These are phyloP conservation scores for Penicillium argentinense DNA, from an alignment of 495 filamentous ascomycete genomes.

Conservation along the genomic window DNA sequence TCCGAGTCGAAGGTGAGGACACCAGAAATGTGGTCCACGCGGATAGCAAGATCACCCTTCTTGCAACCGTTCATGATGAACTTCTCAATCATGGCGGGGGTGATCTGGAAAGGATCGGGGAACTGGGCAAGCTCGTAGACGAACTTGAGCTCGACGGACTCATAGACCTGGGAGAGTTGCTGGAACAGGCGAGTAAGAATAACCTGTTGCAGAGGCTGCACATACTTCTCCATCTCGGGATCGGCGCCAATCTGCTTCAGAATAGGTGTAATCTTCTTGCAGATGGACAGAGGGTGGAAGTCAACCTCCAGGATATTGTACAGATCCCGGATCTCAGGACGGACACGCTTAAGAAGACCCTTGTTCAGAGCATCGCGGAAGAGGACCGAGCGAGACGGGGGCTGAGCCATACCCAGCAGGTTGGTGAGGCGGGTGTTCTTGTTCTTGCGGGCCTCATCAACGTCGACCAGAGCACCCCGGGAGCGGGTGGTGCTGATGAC, in stretches of 20 bases:
- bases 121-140: slow-evolving; percentile 94
- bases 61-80: slow-evolving; percentile 99
- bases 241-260: slow-evolving; percentile 91
- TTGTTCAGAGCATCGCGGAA: slow-evolving; percentile 97
- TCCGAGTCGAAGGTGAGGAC: slow-evolving; percentile 97
- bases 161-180: slow-evolving; percentile 98
- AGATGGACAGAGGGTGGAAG: slow-evolving; percentile 98
- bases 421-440: slow-evolving; percentile 98
- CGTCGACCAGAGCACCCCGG: slow-evolving; percentile 90
- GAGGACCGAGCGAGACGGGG: slow-evolving; percentile 83
- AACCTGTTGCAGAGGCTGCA: slow-evolving; percentile 92
- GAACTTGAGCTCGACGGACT: slow-evolving; percentile 92
- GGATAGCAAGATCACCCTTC: slow-evolving; percentile 96
- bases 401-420: slow-evolving; percentile 85
- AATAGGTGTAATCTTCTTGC: slow-evolving; percentile 98
- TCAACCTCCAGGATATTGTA: slow-evolving; percentile 99
- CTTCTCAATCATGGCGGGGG: slow-evolving; percentile 90
- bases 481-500: slow-evolving; percentile 98
- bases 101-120: slow-evolving; percentile 95
- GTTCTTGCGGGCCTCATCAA: slow-evolving; percentile 96
- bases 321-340: slow-evolving; percentile 89
- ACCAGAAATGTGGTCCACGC: slow-evolving; percentile 91
- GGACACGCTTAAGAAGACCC: slow-evolving; percentile 84
- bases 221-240: slow-evolving; percentile 94
- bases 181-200: slow-evolving; percentile 98